Evolutionary conservation across 192 early-diverging fungal genomes (phyloP), one percentile per base, ranked within the genome.

Genomic region (Backusella australiensis): DNA sequence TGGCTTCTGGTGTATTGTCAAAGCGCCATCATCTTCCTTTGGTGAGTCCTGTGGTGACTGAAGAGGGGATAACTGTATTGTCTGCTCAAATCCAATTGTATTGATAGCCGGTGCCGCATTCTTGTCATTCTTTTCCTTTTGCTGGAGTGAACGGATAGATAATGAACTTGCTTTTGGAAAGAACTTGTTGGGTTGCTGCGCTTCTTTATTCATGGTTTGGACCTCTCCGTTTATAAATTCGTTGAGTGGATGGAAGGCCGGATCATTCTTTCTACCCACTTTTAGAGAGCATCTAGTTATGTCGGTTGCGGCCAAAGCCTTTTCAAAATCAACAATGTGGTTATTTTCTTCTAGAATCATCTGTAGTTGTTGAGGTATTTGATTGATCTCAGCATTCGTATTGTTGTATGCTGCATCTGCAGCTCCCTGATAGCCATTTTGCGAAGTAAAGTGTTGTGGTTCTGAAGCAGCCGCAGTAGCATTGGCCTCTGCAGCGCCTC

Each of bases 291-390:
- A n/a, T 12, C 23, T 35, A 21, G 29, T 53, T 12, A 56, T 6
- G 2, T 29, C 42, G 9, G 44, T 71, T 71, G 70, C 44, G 23
- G 21, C n/a, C 15, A 71, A 49, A 6, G 72, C 46, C 23, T 39
- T 35, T 56, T 73, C 72, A 26, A 73, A 73, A 38, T 73, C 72
- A 11, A 59, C 12, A 17, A 73, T 56, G 21, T 52, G 29, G 19
- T 63, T 73, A 19, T 76, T 44, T 41, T 41, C 39, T 9, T 77
- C 69, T 23, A 77, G 19, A 26, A 77, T 32, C 21, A 36, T 29
- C 2, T 69, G 19, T 9, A 77, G 38, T 34, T 72, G 32, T 19
- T 52, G 44, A 3, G 76, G 76, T 36, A 35, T 49, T 44, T 70
- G 39, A 19, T 71, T 12, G 9, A 39, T 36, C 9, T 41, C 53